Percentiles rank a stretch among this genome's conserved stretches.
These are phyloP conservation scores for Spathaspora jeffriesii DNA, from an alignment of 1,139 yeast species.

Conservation along the genomic window DNA sequence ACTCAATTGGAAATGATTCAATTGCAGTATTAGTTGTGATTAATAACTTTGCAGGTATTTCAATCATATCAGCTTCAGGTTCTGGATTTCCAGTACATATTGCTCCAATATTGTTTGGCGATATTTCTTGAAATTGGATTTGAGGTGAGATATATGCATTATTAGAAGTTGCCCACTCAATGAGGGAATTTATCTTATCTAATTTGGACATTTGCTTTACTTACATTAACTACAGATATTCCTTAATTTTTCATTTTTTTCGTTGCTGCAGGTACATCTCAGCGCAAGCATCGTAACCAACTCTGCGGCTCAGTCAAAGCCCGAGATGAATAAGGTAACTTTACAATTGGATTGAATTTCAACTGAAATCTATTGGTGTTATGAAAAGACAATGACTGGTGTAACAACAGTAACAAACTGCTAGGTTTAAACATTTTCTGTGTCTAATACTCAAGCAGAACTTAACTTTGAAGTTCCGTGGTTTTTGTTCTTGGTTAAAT, in stretches of 20 bases:
- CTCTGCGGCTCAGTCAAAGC: background rate
- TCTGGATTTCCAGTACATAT: slow-evolving; percentile 15
- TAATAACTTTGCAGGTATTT: slow-evolving; percentile 38
- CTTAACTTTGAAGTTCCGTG: background rate
- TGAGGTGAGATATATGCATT: slow-evolving; percentile 43
- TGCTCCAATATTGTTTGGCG: slow-evolving; percentile 41
- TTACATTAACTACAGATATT: background rate
- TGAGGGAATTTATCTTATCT: background rate
- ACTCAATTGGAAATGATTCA: slow-evolving; percentile 26
- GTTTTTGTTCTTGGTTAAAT: background rate
- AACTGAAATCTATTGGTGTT: too few relatives aligned
- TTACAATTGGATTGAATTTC: background rate
- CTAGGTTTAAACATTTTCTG: too few relatives aligned
- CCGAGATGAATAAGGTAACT: background rate
- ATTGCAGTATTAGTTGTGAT: slow-evolving; percentile 47
- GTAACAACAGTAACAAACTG: too few relatives aligned
- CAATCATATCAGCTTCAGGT: slow-evolving; percentile 19
- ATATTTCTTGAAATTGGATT: slow-evolving; percentile 22
- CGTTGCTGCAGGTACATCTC: background rate
- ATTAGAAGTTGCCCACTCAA: slow-evolving; percentile 48
- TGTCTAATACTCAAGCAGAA: background rate
- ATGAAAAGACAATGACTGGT: too few relatives aligned
- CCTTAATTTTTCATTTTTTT: background rate
- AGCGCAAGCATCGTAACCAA: background rate
- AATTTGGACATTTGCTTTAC: background rate